phyloP scores from a whole-genome alignment of 129 eudicot genomes.

The Glebionis coronaria region DNA sequence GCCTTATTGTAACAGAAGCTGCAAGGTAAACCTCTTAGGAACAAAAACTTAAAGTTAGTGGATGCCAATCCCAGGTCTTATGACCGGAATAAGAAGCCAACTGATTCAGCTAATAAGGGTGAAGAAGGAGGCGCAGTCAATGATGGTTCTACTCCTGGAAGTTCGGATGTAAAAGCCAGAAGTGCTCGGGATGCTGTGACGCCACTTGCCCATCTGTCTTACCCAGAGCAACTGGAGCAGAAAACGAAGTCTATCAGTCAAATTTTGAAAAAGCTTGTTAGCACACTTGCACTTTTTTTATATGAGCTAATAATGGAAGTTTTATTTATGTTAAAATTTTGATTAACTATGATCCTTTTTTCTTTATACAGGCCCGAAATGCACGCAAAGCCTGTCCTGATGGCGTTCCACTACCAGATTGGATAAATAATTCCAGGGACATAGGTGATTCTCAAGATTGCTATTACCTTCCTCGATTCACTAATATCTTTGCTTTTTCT shows the following conservation, averaged over 20 bases:
- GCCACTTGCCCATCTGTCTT: constrained; percentile 87
- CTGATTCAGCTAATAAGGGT: constrained; percentile 28
- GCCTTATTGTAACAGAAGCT: constrained; percentile 54
- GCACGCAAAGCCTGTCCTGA: constrained; percentile 91
- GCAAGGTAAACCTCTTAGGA: constrained; percentile 65
- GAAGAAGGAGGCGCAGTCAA: constrained; percentile 45
- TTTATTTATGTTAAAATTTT: not conserved
- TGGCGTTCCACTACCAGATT: constrained; percentile 72
- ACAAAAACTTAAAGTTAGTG: constrained; percentile 59
- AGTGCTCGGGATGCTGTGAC: constrained; percentile 86
- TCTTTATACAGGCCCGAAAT: constrained; percentile 63
- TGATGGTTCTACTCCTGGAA: constrained; percentile 37
- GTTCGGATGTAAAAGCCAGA: constrained; percentile 32
- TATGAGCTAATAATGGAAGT: not conserved
- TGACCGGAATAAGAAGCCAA: constrained; percentile 47
- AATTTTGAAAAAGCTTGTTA: constrained; percentile 68
- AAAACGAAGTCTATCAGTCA: constrained; percentile 67
- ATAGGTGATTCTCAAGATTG: constrained; percentile 45
- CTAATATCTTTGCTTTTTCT: not conserved
- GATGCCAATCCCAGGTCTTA: constrained; percentile 65
- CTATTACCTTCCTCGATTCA: not conserved
- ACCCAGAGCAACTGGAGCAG: constrained; percentile 82
- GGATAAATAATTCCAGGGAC: constrained; percentile 83
- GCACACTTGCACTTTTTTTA: constrained; percentile 17
- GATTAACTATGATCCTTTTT: not conserved